These are phyloP conservation scores for Hippophae gyantsensis DNA, from an alignment of 306 rosid species.

Conservation along the genomic window DNA sequence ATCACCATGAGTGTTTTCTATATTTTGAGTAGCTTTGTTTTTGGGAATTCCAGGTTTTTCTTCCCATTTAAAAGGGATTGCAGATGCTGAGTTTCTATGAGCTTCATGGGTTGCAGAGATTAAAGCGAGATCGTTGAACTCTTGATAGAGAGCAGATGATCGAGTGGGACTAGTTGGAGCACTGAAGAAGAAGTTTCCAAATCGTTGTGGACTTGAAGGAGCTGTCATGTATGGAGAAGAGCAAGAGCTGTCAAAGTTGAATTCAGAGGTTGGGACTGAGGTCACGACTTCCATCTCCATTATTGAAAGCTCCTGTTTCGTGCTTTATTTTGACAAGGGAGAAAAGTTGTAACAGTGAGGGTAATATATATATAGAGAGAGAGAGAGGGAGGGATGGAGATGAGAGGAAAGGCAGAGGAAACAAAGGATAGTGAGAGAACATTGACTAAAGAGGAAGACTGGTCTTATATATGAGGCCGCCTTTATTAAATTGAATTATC, in stretches of 20 bases:
- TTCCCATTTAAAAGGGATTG: conserved; percentile 52
- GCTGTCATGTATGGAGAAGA: conserved; percentile 90
- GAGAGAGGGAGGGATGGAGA: background rate
- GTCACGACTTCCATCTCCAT: conserved; percentile 24
- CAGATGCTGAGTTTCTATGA: conserved; percentile 22
- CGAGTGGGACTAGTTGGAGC: conserved; percentile 85
- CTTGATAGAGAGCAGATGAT: conserved; percentile 27
- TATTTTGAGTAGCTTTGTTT: conserved; percentile 6
- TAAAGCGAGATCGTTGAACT: conserved; percentile 9
- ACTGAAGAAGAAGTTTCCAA: conserved; percentile 54
- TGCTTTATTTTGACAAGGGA: background rate
- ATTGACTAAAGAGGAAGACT: too few relatives aligned
- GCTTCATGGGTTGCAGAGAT: background rate
- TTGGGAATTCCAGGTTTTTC: conserved; percentile 51
- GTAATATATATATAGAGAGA: conserved; percentile 1
- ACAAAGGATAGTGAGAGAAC: background rate
- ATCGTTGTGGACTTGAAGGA: conserved; percentile 77
- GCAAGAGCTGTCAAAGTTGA: conserved; percentile 67
- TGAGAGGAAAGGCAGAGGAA: conserved; percentile 16
- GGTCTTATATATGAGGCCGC: too few relatives aligned
- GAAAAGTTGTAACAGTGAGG: conserved; percentile 19
- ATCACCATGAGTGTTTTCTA: background rate
- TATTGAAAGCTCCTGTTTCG: too few relatives aligned
- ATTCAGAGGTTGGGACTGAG: conserved; percentile 28
- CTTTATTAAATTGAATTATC: too few relatives aligned